A percentile compares a stretch with the other conserved stretches of the same genome.
phyloP scores from a whole-genome alignment of 257 asterid genomes.

The Solanum paucissectum region DNA sequence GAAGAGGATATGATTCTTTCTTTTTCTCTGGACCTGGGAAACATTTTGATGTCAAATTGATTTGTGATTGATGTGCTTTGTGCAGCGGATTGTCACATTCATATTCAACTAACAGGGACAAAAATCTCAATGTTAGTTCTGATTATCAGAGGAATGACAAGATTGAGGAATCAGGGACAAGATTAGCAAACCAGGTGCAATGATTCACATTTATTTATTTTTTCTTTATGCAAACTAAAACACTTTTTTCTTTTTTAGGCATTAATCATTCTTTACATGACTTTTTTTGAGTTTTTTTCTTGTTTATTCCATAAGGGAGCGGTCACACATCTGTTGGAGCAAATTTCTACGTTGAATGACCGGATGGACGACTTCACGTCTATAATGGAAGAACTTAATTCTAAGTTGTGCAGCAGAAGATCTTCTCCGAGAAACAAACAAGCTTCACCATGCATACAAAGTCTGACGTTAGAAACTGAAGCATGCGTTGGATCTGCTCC shows the following conservation, averaged over 20 bases:
- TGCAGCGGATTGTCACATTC: constrained; percentile 87
- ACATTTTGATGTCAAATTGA: background rate
- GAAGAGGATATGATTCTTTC: background rate
- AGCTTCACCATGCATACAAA: constrained; percentile 45
- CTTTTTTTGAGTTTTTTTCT: background rate
- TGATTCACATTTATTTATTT: background rate
- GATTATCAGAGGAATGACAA: constrained; percentile 38
- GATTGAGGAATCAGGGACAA: constrained; percentile 27
- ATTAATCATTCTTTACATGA: background rate
- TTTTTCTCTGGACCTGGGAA: background rate
- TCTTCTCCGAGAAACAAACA: constrained; percentile 38
- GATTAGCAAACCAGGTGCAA: constrained; percentile 41
- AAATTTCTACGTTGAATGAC: constrained; percentile 65
- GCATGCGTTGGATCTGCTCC: constrained; percentile 67
- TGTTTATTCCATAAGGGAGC: constrained; percentile 36
- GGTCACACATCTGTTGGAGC: constrained; percentile 70
- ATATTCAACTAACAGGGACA: constrained; percentile 66
- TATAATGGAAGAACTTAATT: constrained; percentile 62
- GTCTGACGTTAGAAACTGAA: constrained; percentile 38
- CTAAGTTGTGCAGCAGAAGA: constrained; percentile 40
- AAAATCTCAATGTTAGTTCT: constrained; percentile 20
- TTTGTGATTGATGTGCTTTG: background rate
- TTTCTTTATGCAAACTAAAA: background rate
- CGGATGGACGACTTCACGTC: constrained; percentile 87
- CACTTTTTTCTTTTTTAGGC: background rate